Evolutionary conservation across 495 filamentous ascomycete genomes (phyloP).

Genomic region (Aspergillus campestris): DNA sequence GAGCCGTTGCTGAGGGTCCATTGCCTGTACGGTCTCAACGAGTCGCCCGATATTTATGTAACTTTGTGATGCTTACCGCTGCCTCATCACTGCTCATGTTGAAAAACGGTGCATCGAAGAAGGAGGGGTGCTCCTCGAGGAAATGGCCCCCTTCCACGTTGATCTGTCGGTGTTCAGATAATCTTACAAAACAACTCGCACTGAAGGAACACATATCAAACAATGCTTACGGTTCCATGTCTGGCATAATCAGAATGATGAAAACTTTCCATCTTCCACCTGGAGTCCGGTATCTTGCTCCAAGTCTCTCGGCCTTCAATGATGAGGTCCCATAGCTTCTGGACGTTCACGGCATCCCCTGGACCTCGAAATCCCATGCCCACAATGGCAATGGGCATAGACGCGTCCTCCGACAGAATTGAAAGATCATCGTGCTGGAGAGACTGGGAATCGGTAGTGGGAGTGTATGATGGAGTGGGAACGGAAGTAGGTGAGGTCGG

Average conservation of each 20-base stretch:
- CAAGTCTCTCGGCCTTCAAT: slow-evolving; percentile 40
- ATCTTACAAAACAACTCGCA: slow-evolving; percentile 4
- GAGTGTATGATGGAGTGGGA: not conserved
- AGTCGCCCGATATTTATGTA: no score
- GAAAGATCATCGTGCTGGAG: slow-evolving; percentile 1
- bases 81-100: slow-evolving; percentile 44
- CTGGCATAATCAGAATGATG: slow-evolving; percentile 43
- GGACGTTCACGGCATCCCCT: slow-evolving; percentile 40
- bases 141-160: slow-evolving; percentile 23
- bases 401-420: slow-evolving; percentile 6
- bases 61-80: slow-evolving; percentile 5
- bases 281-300: slow-evolving; percentile 36
- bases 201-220: slow-evolving; percentile 55
- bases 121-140: slow-evolving; percentile 40
- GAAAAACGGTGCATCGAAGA: slow-evolving; percentile 51
- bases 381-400: slow-evolving; percentile 51
- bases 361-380: slow-evolving; percentile 55
- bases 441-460: not conserved
- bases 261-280: slow-evolving; percentile 46
- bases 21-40: no score
- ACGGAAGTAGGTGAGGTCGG: not conserved
- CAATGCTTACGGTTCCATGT: slow-evolving; percentile 19
- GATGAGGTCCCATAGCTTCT: slow-evolving; percentile 50
- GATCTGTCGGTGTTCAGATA: not conserved
- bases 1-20: slow-evolving; percentile 17